phyloP scores from a whole-genome alignment of 1,284 basidiomycete species.

The Inonotus hispidus region DNA sequence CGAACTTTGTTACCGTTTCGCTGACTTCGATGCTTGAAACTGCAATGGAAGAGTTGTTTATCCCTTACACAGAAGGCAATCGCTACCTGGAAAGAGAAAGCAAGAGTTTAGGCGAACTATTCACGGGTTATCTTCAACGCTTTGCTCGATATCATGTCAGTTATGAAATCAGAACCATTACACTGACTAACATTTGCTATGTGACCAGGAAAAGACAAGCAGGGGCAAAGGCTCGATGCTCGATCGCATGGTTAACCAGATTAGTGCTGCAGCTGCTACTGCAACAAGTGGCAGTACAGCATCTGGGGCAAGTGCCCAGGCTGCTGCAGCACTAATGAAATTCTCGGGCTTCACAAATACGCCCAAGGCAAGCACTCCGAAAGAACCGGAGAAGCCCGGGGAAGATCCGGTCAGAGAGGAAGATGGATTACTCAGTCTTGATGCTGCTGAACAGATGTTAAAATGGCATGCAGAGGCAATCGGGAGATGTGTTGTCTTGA shows the following conservation, averaged over 20 bases:
- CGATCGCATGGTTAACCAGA: conserved; percentile 89
- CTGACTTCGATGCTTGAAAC: conserved; percentile 87
- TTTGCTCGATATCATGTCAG: conserved; percentile 91
- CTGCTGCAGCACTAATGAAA: conserved; percentile 75
- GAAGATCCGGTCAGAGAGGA: conserved; percentile 74
- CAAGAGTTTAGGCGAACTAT: conserved; percentile 81
- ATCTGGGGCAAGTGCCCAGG: conserved; percentile 63
- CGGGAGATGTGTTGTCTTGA: conserved; percentile 87
- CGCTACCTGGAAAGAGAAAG: conserved; percentile 92
- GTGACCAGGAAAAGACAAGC: conserved; percentile 58
- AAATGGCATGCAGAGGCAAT: conserved; percentile 96
- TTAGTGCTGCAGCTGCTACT: conserved; percentile 73
- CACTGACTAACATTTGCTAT: conserved; percentile 14
- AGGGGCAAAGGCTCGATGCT: conserved; percentile 85
- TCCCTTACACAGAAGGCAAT: conserved; percentile 88
- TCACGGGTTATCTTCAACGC: conserved; percentile 64
- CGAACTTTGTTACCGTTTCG: conserved; percentile 30
- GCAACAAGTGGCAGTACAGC: conserved; percentile 36
- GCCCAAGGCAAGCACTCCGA: conserved; percentile 40
- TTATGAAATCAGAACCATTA: conserved; percentile 15
- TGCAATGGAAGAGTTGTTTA: conserved; percentile 94
- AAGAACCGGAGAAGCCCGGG: conserved; percentile 44
- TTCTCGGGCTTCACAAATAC: conserved; percentile 65
- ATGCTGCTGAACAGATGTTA: conserved; percentile 82
- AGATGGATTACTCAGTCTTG: conserved; percentile 75